Evolutionary conservation across 306 rosid species (phyloP), one percentile per base, ranked within the genome.

Genomic region (Glycine tomentella): DNA sequence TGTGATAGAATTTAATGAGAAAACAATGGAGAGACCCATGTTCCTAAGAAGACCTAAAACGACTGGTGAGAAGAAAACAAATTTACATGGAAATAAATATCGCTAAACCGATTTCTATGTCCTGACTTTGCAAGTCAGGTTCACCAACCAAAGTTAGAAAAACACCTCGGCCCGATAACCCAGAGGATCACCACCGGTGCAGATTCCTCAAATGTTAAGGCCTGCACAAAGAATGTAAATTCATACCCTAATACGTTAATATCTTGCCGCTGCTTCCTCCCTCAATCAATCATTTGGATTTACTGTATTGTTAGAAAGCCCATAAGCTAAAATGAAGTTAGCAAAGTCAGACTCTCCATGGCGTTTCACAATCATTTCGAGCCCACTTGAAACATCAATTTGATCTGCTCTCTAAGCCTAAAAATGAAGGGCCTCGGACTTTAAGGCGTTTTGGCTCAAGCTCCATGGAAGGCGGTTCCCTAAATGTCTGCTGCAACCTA

Each of bases 181-280:
- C 84, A 80, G 89, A 84, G 89, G 90, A 87, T 81, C 90, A 88
- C 89, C 93, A 79, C 88, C 87, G 42, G 82, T 87, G 91, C 94
- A 84, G 66, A 81, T 25, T 81, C 84, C 97, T 92, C 91, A 80
- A 95, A 87, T 91, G 84, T 81, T 81, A 88, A 36, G 97, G 97
- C 89, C 94, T 85, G 94, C 97, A 93, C 91, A 88, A 91, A 95
- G 92, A 95, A 95, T 93, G 86, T 89, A 81, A 88, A 89, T 87
- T 82, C 78, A 84, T 82, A 52, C 78, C 87, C 89, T 89, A 89
- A 81, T 65, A 87, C 92, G 91, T 95, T 93, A 95, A 85, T 78
- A 63, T 70, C 65, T 82, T 77, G 78, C 88, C 69, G 85, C 97
- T 89, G 92, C 95, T 88, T 88, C 93, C 92, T 51, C 85, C 92